Evolutionary conservation across 139 green algal genomes (phyloP).

Genomic region (Tetraselmis striata): DNA sequence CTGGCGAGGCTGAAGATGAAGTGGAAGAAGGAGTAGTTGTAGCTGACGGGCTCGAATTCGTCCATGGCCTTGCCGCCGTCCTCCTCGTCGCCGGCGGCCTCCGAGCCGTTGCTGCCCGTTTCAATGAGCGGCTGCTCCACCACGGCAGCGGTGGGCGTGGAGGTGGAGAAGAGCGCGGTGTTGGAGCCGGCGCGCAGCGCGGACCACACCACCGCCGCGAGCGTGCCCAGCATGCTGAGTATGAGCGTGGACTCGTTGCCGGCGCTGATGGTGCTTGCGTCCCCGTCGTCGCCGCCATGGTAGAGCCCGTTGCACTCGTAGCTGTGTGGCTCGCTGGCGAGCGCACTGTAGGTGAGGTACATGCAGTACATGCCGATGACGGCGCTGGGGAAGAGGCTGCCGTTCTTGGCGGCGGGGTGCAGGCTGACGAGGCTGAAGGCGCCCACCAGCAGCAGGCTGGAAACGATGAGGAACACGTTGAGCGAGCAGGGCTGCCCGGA

Average conservation of each 20-base stretch:
- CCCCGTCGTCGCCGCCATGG: constrained; percentile 35
- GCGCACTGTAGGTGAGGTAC: constrained; percentile 84
- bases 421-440: constrained; percentile 56
- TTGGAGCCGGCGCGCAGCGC: constrained; percentile 86
- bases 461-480: constrained; percentile 81
- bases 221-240: constrained; percentile 72
- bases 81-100: constrained; percentile 28
- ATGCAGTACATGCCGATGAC: constrained; percentile 78
- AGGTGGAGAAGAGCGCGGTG: constrained; percentile 47
- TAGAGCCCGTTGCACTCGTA: constrained; percentile 88
- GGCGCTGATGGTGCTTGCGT: no score
- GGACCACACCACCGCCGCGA: constrained; percentile 86
- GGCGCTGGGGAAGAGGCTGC: constrained; percentile 84
- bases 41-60: constrained; percentile 58
- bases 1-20: constrained; percentile 89
- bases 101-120: neutral
- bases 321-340: constrained; percentile 74
- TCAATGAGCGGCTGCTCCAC: neutral
- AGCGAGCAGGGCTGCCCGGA: constrained; percentile 65
- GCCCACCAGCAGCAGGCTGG: constrained; percentile 64
- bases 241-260: constrained; percentile 70
- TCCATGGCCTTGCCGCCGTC: constrained; percentile 29
- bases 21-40: constrained; percentile 96
- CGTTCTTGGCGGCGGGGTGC: constrained; percentile 41
- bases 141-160: neutral